Conservation (phyloP, 116 monocot species). For the Trichopus zeylanicus region DNA sequence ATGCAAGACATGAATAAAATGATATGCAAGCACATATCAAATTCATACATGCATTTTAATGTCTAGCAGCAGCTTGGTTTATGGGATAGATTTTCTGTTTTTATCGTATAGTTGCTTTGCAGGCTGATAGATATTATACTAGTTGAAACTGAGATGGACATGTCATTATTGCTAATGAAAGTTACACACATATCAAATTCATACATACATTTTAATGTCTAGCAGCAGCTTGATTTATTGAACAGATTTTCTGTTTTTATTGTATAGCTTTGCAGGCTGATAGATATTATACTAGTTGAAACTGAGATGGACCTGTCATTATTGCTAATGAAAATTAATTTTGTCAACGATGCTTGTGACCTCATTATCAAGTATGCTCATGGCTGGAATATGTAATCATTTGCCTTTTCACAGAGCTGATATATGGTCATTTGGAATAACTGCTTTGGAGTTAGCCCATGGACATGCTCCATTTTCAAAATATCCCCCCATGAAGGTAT, state of each 20-base stretch:
- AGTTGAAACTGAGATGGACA: not conserved
- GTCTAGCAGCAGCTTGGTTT: no score
- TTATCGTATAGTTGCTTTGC: not conserved
- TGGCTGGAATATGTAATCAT: not conserved
- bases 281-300: not conserved
- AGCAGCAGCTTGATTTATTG: no score
- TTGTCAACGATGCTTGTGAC: not conserved
- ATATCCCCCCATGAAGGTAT: constrained; percentile 82
- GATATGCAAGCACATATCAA: not conserved
- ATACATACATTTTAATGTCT: not conserved
- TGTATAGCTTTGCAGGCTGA: not conserved
- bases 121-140: not conserved
- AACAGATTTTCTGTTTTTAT: no score
- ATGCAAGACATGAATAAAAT: not conserved
- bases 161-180: not conserved
- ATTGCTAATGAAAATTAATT: no score
- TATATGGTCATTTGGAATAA: constrained; percentile 88
- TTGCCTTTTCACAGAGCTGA: constrained; percentile 47
- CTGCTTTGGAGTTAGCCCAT: constrained; percentile 74
- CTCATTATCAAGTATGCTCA: no score
- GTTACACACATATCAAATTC: not conserved
- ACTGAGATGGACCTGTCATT: not conserved
- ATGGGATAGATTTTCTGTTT: no score
- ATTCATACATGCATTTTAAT: not conserved
- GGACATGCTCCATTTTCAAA: constrained; percentile 85